Percentiles rank a stretch among this genome's conserved stretches.
These are phyloP conservation scores for Panicum hallii DNA, from an alignment of 202 grass and related monocot genomes.

Conservation along the genomic window DNA sequence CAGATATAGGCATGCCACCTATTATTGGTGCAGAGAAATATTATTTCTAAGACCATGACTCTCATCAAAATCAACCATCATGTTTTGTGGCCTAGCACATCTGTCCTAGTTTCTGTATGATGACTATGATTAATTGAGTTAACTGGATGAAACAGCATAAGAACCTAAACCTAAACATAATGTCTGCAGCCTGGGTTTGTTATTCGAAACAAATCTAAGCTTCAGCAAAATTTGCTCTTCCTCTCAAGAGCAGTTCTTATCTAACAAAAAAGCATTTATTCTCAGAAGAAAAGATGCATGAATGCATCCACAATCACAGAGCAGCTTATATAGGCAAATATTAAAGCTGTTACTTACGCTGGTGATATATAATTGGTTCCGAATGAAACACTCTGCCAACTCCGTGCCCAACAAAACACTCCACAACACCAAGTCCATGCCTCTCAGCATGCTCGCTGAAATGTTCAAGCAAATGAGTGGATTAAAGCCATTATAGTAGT, in stretches of 20 bases:
- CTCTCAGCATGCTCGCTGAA: conserved; percentile 84
- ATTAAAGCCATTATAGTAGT: not conserved
- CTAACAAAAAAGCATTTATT: not conserved
- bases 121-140: not conserved
- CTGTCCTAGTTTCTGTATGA: not conserved
- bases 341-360: conserved; percentile 60
- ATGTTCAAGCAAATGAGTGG: conserved; percentile 40
- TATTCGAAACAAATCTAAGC: not conserved
- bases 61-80: not conserved
- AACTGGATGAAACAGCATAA: not conserved
- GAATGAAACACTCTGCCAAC: conserved; percentile 88
- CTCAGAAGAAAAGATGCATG: not conserved
- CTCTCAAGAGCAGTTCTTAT: not conserved
- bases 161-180: not conserved
- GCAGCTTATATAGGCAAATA: not conserved
- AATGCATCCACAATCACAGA: not conserved
- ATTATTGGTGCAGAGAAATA: not conserved
- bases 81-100: not conserved
- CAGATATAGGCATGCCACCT: not conserved
- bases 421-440: conserved; percentile 72
- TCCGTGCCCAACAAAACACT: conserved; percentile 91
- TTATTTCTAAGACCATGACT: not conserved
- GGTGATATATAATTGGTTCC: conserved; percentile 86
- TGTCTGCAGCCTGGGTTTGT: not conserved
- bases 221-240: not conserved